These are phyloP conservation scores for Cordyceps fumosorosea DNA, from an alignment of 2,329 filamentous ascomycete genomes.

Conservation along the genomic window DNA sequence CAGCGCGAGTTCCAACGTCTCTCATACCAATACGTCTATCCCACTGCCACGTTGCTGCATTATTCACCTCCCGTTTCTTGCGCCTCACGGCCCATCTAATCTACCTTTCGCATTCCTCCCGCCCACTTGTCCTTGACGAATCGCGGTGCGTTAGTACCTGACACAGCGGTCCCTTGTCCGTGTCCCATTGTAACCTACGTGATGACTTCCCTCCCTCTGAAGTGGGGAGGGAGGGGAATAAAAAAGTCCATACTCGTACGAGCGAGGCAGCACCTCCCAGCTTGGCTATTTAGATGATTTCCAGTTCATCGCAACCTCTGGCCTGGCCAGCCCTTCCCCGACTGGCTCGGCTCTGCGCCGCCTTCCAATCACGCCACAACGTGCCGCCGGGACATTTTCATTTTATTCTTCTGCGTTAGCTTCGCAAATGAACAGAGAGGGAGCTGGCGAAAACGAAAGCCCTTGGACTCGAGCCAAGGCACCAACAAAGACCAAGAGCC, in stretches of 20 bases:
- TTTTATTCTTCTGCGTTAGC: not conserved
- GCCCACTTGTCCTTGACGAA: not conserved
- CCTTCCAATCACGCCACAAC: constrained; percentile 1
- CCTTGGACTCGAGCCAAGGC: not conserved
- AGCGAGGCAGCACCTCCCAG: not conserved
- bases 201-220: not conserved
- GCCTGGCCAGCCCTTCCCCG: not conserved
- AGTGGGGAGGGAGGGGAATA: not conserved
- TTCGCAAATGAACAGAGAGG: not conserved
- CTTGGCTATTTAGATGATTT: not conserved
- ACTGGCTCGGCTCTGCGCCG: not conserved
- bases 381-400: not conserved
- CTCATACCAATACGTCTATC: not conserved
- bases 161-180: not conserved
- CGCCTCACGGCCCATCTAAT: not conserved
- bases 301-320: not conserved
- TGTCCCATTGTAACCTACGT: not conserved
- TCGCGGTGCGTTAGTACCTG: not conserved
- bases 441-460: not conserved
- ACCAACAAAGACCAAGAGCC: not conserved
- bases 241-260: not conserved
- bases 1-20: not conserved
- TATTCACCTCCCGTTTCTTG: not conserved
- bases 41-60: not conserved
- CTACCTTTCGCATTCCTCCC: not conserved